These are phyloP conservation scores for Moringa oleifera DNA, from an alignment of 345 rosid genomes.

Conservation along the genomic window DNA sequence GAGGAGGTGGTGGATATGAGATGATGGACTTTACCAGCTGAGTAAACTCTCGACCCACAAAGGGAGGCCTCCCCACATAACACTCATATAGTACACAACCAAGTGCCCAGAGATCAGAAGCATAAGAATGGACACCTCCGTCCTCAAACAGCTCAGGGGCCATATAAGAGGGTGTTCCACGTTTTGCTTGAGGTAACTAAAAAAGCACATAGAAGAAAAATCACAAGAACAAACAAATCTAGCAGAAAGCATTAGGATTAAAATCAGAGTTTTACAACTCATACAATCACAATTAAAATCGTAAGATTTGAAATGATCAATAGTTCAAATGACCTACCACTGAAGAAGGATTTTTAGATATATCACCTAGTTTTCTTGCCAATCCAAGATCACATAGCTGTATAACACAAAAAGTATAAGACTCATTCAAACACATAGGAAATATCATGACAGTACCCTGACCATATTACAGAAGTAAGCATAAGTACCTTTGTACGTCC, in stretches of 20 bases:
- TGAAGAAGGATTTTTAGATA: conserved; percentile 62
- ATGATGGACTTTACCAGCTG: conserved; percentile 84
- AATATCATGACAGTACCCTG: conserved; percentile 14
- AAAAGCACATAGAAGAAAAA: conserved; percentile 15
- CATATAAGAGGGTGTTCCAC: conserved; percentile 98
- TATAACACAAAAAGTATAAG: conserved; percentile 21
- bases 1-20: conserved; percentile 85
- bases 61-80: conserved; percentile 90
- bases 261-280: neutral
- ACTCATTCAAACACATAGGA: conserved; percentile 7
- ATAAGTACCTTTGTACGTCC: conserved; percentile 72
- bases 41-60: conserved; percentile 80
- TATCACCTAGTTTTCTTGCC: conserved; percentile 74
- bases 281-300: neutral
- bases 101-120: conserved; percentile 97
- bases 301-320: neutral
- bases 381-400: conserved; percentile 99
- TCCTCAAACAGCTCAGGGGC: conserved; percentile 99
- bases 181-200: conserved; percentile 79
- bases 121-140: conserved; percentile 94
- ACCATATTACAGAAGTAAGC: conserved; percentile 6
- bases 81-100: conserved; percentile 97
- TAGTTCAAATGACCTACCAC: conserved; percentile 40
- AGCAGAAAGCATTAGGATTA: neutral
- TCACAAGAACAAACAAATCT: neutral